Evolutionary conservation across 495 filamentous ascomycete genomes (phyloP).

Genomic region (Daldinia caldariorum): DNA sequence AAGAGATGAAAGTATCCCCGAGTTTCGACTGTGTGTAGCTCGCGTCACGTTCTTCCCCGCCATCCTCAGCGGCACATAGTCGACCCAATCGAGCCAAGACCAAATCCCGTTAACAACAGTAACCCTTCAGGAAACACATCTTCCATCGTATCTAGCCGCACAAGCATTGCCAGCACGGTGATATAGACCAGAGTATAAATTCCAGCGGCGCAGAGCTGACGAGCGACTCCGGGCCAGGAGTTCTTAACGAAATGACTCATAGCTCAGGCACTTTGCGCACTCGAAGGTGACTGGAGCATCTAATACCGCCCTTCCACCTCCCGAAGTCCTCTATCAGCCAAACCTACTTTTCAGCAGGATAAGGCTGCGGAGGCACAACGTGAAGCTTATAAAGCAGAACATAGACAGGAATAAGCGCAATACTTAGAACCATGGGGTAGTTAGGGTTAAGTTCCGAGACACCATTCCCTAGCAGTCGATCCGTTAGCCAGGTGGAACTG

Average conservation of each 20-base stretch:
- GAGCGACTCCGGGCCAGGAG: conserved; percentile 69
- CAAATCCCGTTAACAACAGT: conserved; percentile 45
- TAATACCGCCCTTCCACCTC: conserved; percentile 53
- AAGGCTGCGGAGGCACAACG: conserved; percentile 29
- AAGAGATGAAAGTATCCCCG: conserved; percentile 35
- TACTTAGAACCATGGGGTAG: conserved; percentile 64
- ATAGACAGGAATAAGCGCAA: conserved; percentile 57
- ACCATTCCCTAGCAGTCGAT: conserved; percentile 60
- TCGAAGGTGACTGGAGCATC: conserved; percentile 56
- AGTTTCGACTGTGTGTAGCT: conserved; percentile 57
- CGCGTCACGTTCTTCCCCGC: conserved; percentile 52
- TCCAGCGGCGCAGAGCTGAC: conserved; percentile 68
- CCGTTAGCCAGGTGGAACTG: conserved; percentile 39
- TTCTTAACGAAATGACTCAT: conserved; percentile 73
- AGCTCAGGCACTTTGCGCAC: conserved; percentile 57
- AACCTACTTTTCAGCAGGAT: conserved; percentile 57
- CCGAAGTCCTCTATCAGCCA: conserved; percentile 34
- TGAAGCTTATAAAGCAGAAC: conserved; percentile 52
- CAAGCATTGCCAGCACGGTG: conserved; percentile 58
- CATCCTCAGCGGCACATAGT: conserved; percentile 36
- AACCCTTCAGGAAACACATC: conserved; percentile 50
- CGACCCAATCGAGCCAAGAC: conserved; percentile 10
- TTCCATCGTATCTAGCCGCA: conserved; percentile 40
- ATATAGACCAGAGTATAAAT: conserved; percentile 65
- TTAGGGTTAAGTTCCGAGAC: conserved; percentile 86